Evolutionary conservation across 1,284 basidiomycete species (phyloP), one percentile per base, ranked within the genome.

Genomic region (Irpex rosettiformis): DNA sequence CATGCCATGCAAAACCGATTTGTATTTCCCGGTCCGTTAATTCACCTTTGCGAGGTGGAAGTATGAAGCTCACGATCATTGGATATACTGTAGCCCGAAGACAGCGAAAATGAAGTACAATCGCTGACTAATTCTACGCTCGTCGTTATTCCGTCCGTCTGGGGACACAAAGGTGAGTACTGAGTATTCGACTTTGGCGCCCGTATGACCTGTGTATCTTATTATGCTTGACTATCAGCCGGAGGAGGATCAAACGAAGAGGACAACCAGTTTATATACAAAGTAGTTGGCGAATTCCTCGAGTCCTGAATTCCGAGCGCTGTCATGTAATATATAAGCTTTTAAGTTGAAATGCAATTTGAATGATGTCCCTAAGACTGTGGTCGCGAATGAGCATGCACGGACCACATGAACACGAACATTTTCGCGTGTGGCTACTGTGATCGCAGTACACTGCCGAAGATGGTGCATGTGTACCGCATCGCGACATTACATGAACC

Each of bases 1-100:
- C 40, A 81, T 85, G 79, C 82, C 83, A 3, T 78, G 77, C 65
- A 83, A 79, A 67, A 83, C 80, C 5, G 84, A 86, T 63, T 67
- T 85, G 48, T 84, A 84, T 65, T 86, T 72, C 58, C 66, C 70
- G 6, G 70, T 72, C 53, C 55, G 69, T 61, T 37, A 24, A 18
- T 21, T 22, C 33, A 33, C 13, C 6, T 33, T 33, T 33, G 30
- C 5, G 30, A 13, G 5, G 30, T 11, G 30, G 5, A 5, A 33
- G 30, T 33, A 47, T 13, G 27, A n/a, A 40, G 27, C 33, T 29
- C n/a, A 27, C 25, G 18, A n/a, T 47, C 7, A 5, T 22, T 11
- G n/a, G n/a, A n/a, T n/a, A n/a, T n/a, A 48, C 13, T 22, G 24
- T 51, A 83, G 80, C 83, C 83, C 4, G 83, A 85, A 65, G 84